These are phyloP conservation scores for Quercus berberidifolia DNA, from an alignment of 306 rosid species.

Conservation along the genomic window DNA sequence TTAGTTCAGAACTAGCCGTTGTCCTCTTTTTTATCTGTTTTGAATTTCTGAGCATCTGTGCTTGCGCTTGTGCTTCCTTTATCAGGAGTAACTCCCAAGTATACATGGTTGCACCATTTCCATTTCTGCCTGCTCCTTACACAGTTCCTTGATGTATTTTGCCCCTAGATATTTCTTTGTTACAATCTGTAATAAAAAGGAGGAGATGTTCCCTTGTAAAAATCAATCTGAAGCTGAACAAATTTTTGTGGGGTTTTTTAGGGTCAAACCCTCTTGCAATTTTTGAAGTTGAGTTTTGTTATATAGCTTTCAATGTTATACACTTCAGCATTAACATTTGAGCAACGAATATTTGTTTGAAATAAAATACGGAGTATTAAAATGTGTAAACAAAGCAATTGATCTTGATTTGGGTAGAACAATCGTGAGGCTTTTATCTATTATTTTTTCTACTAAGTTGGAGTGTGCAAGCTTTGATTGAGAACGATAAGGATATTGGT, in stretches of 20 bases:
- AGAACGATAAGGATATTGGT: neutral
- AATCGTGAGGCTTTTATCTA: neutral
- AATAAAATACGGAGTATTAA: neutral
- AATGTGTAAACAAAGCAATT: neutral
- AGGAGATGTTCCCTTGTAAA: too few species aligned
- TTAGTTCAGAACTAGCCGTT: too few species aligned
- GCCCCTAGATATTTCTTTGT: neutral
- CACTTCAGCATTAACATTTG: neutral
- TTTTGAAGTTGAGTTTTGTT: neutral
- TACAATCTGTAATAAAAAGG: neutral
- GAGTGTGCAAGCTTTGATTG: neutral
- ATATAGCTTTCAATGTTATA: neutral
- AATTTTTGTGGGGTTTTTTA: neutral
- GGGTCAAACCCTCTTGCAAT: neutral
- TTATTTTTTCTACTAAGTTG: neutral
- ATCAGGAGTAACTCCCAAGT: too few species aligned
- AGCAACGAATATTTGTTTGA: neutral
- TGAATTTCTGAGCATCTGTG: too few species aligned
- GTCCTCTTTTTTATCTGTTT: too few species aligned
- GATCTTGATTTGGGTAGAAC: neutral
- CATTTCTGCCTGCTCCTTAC: constrained; percentile 81
- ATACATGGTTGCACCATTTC: constrained; percentile 58
- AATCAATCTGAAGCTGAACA: too few species aligned
- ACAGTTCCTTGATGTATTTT: too few species aligned
- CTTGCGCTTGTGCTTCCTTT: too few species aligned